These are phyloP conservation scores for Helicosporidium sp. DNA, from an alignment of 139 green algal species.

Conservation along the genomic window DNA sequence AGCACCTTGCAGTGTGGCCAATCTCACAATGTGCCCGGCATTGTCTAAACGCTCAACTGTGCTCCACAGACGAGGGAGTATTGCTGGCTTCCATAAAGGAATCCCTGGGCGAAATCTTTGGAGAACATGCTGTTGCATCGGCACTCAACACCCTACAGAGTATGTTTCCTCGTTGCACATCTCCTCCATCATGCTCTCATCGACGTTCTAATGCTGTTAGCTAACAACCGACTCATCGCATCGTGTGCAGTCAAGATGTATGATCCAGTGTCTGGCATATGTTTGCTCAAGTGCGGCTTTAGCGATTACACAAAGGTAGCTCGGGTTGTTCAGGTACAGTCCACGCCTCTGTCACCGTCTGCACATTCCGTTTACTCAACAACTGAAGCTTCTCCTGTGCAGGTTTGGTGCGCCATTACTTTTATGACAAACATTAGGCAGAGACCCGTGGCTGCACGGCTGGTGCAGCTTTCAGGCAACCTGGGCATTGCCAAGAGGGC, in stretches of 20 bases:
- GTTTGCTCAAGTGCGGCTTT: slow-evolving; percentile 14
- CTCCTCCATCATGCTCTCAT: no score
- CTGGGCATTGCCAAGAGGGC: no score
- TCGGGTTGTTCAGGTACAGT: background rate
- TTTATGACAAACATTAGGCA: slow-evolving; percentile 15
- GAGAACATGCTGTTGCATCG: slow-evolving; percentile 15
- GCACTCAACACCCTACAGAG: slow-evolving; percentile 13
- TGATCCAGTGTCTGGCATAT: slow-evolving; percentile 19
- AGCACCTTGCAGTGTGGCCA: background rate
- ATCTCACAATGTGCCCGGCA: background rate
- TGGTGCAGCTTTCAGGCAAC: slow-evolving; percentile 20
- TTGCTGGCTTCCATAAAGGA: slow-evolving; percentile 15
- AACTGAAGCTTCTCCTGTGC: background rate
- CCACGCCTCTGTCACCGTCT: background rate
- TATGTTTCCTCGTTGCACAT: background rate
- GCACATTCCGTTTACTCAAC: background rate
- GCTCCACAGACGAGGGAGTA: slow-evolving; percentile 7
- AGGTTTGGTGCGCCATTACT: slow-evolving; percentile 16
- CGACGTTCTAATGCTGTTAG: no score
- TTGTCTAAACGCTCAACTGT: no score
- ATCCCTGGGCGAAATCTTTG: slow-evolving; percentile 20
- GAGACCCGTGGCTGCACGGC: slow-evolving; percentile 6
- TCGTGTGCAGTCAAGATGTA: slow-evolving; percentile 30
- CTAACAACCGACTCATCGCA: no score
- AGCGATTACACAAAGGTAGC: slow-evolving; percentile 18